Evolutionary conservation across 73 alveolate species (phyloP).

Genomic region (Tetrahymena borealis): DNA sequence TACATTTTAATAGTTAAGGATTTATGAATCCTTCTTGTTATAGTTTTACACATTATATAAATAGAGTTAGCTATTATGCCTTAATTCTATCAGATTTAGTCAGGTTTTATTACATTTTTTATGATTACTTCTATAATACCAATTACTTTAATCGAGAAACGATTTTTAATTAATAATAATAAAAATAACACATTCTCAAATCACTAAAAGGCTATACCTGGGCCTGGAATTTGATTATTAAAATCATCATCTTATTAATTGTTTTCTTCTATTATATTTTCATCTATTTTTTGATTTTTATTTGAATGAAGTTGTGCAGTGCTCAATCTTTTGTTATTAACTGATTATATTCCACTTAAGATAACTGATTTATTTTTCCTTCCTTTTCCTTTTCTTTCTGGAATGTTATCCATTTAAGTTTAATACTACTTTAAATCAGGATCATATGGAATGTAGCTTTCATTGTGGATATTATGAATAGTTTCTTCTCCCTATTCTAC

Average conservation of each 20-base stretch:
- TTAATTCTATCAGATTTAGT: no score
- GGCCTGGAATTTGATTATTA: neutral
- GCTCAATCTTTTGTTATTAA: neutral
- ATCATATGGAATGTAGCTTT: neutral
- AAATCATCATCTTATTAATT: neutral
- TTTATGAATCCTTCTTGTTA: no score
- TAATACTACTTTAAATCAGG: neutral
- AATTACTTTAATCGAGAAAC: no score
- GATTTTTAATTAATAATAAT: no score
- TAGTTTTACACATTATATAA: no score
- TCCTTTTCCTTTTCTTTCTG: neutral
- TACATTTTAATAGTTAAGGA: no score
- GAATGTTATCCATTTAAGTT: neutral
- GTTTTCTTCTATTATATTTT: neutral
- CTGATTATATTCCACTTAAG: neutral
- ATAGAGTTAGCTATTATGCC: no score
- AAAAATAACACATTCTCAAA: no score
- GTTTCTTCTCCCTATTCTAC: neutral
- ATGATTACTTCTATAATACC: no score
- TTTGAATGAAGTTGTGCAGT: neutral
- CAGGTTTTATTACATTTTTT: no score
- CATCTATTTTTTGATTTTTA: neutral
- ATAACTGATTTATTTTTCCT: neutral
- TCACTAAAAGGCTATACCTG: neutral
- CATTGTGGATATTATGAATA: neutral